These are phyloP conservation scores for Cicer bijugum DNA, from an alignment of 306 rosid species.

Conservation along the genomic window DNA sequence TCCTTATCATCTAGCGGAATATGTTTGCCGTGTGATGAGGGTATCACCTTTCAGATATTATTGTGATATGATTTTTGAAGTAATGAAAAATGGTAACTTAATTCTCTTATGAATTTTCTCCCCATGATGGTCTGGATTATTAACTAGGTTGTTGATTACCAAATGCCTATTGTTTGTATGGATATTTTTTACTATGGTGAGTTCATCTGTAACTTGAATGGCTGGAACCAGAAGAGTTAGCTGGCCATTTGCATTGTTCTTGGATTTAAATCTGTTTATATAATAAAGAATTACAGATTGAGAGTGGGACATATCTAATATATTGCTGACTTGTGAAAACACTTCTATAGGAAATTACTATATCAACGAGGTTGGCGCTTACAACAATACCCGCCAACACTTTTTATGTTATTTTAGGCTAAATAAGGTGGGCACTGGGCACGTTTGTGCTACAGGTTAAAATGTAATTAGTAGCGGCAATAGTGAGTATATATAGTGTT, in stretches of 20 bases:
- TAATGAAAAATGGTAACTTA: constrained; percentile 89
- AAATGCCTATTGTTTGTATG: constrained; percentile 30
- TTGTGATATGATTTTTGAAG: constrained; percentile 96
- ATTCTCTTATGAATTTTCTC: constrained; percentile 42
- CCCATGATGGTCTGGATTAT: constrained; percentile 32
- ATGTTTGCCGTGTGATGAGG: constrained; percentile 97
- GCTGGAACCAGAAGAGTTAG: constrained; percentile 17
- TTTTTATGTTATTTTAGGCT: not conserved
- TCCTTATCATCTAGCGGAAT: constrained; percentile 94
- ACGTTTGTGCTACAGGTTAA: not conserved
- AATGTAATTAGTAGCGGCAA: not conserved
- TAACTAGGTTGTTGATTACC: constrained; percentile 26
- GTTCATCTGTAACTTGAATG: constrained; percentile 29
- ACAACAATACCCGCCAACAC: not conserved
- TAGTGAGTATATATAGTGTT: constrained; percentile 12
- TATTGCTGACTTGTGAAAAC: not conserved
- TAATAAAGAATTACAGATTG: constrained; percentile 13
- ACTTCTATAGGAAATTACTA: not conserved
- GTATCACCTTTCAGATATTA: constrained; percentile 96
- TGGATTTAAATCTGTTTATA: constrained; percentile 21
- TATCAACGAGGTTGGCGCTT: not conserved
- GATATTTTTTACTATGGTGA: not conserved
- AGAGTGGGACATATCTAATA: constrained; percentile 12
- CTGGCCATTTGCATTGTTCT: constrained; percentile 13
- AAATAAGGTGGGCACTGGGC: constrained; percentile 1